phyloP scores from a whole-genome alignment of 176 grass and related monocot species.

The Puccinellia tenuiflora region DNA sequence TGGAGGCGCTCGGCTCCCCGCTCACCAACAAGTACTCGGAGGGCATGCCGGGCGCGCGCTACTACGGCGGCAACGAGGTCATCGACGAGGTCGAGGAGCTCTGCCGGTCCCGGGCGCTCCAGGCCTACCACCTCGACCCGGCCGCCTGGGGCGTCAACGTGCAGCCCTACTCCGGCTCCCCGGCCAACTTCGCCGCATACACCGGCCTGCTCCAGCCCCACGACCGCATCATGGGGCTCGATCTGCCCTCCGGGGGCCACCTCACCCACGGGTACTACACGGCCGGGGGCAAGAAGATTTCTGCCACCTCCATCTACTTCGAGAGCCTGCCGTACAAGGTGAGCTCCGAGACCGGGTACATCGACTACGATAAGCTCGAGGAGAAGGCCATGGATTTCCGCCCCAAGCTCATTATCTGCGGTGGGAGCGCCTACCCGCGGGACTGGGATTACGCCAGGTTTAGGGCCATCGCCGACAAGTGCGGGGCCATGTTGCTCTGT shows the following conservation, averaged over 20 bases:
- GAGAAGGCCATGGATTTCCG: conserved; percentile 99
- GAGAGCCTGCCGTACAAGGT: conserved; percentile 97
- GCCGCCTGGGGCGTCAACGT: conserved; percentile 92
- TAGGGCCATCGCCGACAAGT: conserved; percentile 85
- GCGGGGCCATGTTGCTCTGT: conserved; percentile 80
- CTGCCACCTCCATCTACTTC: conserved; percentile 97
- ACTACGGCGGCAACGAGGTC: conserved; percentile 96
- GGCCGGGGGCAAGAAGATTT: conserved; percentile 91
- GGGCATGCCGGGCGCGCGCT: conserved; percentile 85
- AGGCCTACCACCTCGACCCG: conserved; percentile 59
- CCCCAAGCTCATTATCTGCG: conserved; percentile 98
- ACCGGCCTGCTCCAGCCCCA: conserved; percentile 92
- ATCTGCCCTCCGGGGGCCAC: conserved; percentile 83
- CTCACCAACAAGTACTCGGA: conserved; percentile 99
- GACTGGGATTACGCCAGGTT: conserved; percentile 95
- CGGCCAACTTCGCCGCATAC: conserved; percentile 99
- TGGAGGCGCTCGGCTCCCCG: conserved; percentile 84
- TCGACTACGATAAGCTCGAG: conserved; percentile 97
- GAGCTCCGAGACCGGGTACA: conserved; percentile 50
- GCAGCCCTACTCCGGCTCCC: conserved; percentile 95
- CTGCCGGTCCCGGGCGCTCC: conserved; percentile 80
- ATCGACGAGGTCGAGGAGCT: conserved; percentile 93
- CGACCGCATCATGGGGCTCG: conserved; percentile 98
- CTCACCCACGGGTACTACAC: conserved; percentile 98
- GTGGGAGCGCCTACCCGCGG: conserved; percentile 92